Conservation (phyloP, 2,329 filamentous ascomycete genomes). For the Botrytis hyacinthi region DNA sequence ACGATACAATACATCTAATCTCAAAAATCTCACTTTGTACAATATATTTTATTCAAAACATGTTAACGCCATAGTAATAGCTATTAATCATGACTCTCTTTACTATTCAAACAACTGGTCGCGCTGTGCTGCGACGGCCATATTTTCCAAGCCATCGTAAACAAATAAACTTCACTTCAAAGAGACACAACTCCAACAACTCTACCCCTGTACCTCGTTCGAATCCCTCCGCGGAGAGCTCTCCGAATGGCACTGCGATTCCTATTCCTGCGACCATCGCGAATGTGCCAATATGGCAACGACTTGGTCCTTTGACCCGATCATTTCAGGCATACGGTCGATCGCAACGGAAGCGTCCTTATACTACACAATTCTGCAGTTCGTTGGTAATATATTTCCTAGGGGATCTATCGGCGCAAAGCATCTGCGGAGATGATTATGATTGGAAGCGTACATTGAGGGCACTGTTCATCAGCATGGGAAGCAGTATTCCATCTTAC, state of each 20-base stretch:
- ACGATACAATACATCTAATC: not conserved
- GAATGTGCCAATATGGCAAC: slow-evolving; percentile 49
- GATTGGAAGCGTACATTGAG: slow-evolving; percentile 67
- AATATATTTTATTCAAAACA: slow-evolving; percentile 15
- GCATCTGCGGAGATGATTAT: slow-evolving; percentile 61
- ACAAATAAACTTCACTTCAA: slow-evolving; percentile 25
- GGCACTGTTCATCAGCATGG: slow-evolving; percentile 70
- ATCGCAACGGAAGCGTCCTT: slow-evolving; percentile 69
- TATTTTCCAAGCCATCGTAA: slow-evolving; percentile 24
- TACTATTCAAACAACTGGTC: slow-evolving; percentile 27
- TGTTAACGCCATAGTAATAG: slow-evolving; percentile 24
- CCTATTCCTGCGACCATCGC: slow-evolving; percentile 46
- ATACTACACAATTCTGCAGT: slow-evolving; percentile 74
- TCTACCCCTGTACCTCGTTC: slow-evolving; percentile 19
- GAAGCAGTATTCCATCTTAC: slow-evolving; percentile 74
- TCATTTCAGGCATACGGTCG: slow-evolving; percentile 61
- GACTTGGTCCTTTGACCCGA: slow-evolving; percentile 56
- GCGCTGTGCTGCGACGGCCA: slow-evolving; percentile 29
- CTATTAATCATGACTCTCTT: slow-evolving; percentile 30
- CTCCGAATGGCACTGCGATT: slow-evolving; percentile 39
- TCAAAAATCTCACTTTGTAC: too few species aligned
- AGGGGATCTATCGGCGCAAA: slow-evolving; percentile 76
- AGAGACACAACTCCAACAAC: slow-evolving; percentile 26
- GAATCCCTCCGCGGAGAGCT: slow-evolving; percentile 26
- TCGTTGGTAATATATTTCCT: slow-evolving; percentile 75